Conservation (phyloP, 441 rosid species). For the Manihot esculenta region DNA sequence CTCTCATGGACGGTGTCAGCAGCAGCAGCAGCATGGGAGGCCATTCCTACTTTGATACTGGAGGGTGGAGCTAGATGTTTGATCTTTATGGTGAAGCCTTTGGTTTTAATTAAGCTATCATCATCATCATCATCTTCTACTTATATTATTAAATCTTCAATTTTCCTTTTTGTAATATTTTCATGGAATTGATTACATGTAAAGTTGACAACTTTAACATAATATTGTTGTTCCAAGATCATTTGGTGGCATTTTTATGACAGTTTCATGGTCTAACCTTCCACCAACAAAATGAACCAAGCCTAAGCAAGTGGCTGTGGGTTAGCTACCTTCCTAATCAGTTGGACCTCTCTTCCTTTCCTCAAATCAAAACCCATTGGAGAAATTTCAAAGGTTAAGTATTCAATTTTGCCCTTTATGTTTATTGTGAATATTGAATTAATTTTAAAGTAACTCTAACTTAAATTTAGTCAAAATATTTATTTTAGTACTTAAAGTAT, state of each 20-base stretch:
- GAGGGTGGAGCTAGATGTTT: conserved; percentile 17
- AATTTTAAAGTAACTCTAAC: no score
- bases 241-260: not conserved
- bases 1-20: conserved; percentile 39
- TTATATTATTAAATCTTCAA: not conserved
- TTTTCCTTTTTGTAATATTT: not conserved
- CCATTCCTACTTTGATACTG: conserved; percentile 22
- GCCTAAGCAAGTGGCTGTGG: no score
- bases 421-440: no score
- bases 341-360: no score
- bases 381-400: no score
- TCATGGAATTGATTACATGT: conserved; percentile 11
- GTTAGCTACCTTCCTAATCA: no score
- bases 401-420: no score
- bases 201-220: not conserved
- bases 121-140: not conserved
- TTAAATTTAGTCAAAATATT: no score
- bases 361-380: no score
- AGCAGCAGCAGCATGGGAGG: conserved; percentile 8
- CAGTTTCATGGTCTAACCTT: not conserved
- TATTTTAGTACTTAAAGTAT: no score
- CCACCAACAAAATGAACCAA: not conserved
- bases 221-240: not conserved
- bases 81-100: not conserved
- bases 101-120: not conserved